These are phyloP conservation scores for Carpinus fangiana DNA, from an alignment of 306 rosid genomes.

Conservation along the genomic window DNA sequence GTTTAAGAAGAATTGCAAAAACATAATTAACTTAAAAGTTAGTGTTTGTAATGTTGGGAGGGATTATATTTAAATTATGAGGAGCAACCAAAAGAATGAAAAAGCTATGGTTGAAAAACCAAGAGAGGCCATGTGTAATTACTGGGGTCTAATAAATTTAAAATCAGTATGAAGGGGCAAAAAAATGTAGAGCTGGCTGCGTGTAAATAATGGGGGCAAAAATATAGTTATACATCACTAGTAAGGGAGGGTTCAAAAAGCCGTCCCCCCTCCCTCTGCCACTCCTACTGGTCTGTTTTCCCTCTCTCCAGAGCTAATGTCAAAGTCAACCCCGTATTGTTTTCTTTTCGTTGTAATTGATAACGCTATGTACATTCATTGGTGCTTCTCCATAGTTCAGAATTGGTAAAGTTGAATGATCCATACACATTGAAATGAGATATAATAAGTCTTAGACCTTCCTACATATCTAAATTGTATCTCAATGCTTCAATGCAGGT, in stretches of 20 bases:
- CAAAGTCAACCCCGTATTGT: background rate
- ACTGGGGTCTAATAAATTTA: background rate
- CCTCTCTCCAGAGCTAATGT: background rate
- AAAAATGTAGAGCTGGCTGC: background rate
- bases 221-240: background rate
- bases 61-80: background rate
- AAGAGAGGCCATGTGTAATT: background rate
- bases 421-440: background rate
- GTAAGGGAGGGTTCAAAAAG: background rate
- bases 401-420: background rate
- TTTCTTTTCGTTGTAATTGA: background rate
- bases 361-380: background rate
- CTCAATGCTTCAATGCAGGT: slow-evolving; percentile 49
- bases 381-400: background rate
- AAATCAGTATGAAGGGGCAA: background rate
- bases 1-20: too few species aligned
- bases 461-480: background rate
- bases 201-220: background rate
- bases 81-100: background rate
- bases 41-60: too few species aligned
- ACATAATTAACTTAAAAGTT: too few species aligned
- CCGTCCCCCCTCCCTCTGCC: background rate
- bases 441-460: background rate
- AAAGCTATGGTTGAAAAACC: background rate
- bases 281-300: background rate